phyloP scores from a whole-genome alignment of 495 filamentous ascomycete genomes.

The Aspergillus homomorphus region DNA sequence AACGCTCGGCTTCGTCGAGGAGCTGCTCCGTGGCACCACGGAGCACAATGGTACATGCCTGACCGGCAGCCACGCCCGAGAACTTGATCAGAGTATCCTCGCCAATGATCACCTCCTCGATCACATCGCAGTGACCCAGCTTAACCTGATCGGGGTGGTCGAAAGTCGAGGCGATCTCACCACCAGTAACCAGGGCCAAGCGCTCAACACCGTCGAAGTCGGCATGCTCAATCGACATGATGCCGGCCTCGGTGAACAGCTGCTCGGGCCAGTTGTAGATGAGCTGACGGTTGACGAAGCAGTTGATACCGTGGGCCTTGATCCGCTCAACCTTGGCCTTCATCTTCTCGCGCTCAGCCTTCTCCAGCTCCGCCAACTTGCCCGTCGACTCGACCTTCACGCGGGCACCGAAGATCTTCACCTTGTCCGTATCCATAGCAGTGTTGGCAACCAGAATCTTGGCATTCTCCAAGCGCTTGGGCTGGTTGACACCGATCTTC shows the following conservation, averaged over 20 bases:
- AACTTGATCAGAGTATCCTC: slow-evolving; percentile 97
- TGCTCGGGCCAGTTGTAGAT: slow-evolving; percentile 99
- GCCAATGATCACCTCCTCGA: slow-evolving; percentile 97
- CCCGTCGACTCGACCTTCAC: slow-evolving; percentile 91
- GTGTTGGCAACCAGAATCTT: slow-evolving; percentile 98
- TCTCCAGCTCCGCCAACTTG: slow-evolving; percentile 94
- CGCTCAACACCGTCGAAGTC: slow-evolving; percentile 98
- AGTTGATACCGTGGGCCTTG: slow-evolving; percentile 98
- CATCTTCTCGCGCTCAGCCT: slow-evolving; percentile 99
- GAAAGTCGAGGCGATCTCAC: slow-evolving; percentile 96
- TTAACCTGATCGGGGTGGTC: slow-evolving; percentile 97
- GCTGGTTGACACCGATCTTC: slow-evolving; percentile 97
- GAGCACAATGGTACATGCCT: slow-evolving; percentile 95
- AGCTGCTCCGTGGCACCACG: slow-evolving; percentile 95
- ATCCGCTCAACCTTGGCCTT: slow-evolving; percentile 97
- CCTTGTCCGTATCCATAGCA: slow-evolving; percentile 98
- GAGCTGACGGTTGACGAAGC: slow-evolving; percentile 97
- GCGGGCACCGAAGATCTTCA: slow-evolving; percentile 97
- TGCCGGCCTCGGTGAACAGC: slow-evolving; percentile 95
- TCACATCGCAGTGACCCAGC: slow-evolving; percentile 89
- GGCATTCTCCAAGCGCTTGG: slow-evolving; percentile 93
- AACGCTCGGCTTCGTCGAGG: slow-evolving; percentile 93
- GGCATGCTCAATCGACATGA: slow-evolving; percentile 97
- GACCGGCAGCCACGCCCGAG: slow-evolving; percentile 89
- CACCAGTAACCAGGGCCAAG: slow-evolving; percentile 89